Percentiles rank a stretch among this genome's conserved stretches.
These are phyloP conservation scores for Euphorbia tirucalli DNA, from an alignment of 345 rosid genomes.

Conservation along the genomic window DNA sequence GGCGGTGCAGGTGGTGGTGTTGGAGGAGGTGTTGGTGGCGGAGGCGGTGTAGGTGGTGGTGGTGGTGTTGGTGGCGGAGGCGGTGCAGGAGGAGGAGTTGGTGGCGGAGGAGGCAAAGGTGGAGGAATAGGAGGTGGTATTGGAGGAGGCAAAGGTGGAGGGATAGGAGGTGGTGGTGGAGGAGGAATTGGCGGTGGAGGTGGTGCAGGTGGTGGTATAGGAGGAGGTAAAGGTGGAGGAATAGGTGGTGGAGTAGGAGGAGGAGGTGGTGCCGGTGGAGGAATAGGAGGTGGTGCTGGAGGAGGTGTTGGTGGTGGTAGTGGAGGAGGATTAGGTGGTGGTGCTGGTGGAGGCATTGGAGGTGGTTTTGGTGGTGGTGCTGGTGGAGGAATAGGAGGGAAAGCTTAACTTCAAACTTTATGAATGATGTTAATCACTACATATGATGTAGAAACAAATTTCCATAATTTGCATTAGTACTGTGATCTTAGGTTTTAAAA, in stretches of 20 bases:
- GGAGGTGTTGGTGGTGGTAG: neutral
- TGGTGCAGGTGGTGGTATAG: constrained; percentile 2
- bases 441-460: too few species aligned
- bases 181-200: constrained; percentile 21
- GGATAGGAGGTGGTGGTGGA: constrained; percentile 26
- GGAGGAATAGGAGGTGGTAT: constrained; percentile 33
- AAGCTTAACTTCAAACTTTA: neutral
- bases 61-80: neutral
- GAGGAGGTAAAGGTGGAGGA: neutral
- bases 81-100: constrained; percentile 9
- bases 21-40: neutral
- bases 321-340: constrained; percentile 1
- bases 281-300: constrained; percentile 5
- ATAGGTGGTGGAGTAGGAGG: neutral
- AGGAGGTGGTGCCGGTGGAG: neutral
- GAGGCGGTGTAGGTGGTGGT: neutral
- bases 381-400: constrained; percentile 21
- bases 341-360: neutral
- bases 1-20: neutral
- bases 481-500: neutral
- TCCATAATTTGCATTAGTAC: neutral
- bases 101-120: constrained; percentile 23
- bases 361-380: neutral
- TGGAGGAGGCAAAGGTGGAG: constrained; percentile 30
- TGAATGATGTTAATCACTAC: neutral